A percentile compares a stretch with the other conserved stretches of the same genome.
Conservation (phyloP, 1,284 basidiomycete genomes). For the Chondrostereum purpureum region DNA sequence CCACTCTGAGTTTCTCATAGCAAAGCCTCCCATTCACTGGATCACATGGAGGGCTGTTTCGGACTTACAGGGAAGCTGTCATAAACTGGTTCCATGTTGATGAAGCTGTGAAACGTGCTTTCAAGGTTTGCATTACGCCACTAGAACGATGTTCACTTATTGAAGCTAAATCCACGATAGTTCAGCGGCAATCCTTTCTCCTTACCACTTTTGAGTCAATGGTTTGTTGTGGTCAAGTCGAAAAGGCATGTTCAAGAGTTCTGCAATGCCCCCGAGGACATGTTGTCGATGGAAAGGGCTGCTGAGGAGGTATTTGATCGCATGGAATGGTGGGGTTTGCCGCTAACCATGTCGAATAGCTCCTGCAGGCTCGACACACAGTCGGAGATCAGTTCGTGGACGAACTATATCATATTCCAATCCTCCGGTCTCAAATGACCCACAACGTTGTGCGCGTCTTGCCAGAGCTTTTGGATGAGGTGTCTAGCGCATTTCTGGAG, state of each 20-base stretch:
- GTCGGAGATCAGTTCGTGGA: conserved; percentile 17
- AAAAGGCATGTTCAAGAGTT: conserved; percentile 21
- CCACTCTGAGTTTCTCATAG: too few species aligned
- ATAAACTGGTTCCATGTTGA: too few species aligned
- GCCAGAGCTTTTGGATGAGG: conserved; percentile 23
- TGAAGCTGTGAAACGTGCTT: too few species aligned
- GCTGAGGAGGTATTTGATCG: conserved; percentile 20
- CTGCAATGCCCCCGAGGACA: conserved; percentile 22
- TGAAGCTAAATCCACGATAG: too few species aligned
- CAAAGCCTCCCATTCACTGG: too few species aligned
- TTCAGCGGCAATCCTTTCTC: conserved; percentile 13
- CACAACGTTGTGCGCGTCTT: conserved; percentile 20
- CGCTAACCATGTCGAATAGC: conserved; percentile 6
- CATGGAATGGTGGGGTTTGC: not conserved
- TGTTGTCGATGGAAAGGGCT: conserved; percentile 21
- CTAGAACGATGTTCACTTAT: too few species aligned
- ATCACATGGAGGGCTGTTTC: too few species aligned
- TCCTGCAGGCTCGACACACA: conserved; percentile 18
- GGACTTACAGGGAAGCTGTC: too few species aligned
- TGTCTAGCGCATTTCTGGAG: conserved; percentile 17
- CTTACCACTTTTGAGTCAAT: conserved; percentile 15
- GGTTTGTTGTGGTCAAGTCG: conserved; percentile 23
- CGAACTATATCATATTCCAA: conserved; percentile 21
- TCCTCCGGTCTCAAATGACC: conserved; percentile 20
- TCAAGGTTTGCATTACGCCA: too few species aligned